Evolutionary conservation across 1,139 yeast species (phyloP).

Genomic region (Taiozyma sp.): DNA sequence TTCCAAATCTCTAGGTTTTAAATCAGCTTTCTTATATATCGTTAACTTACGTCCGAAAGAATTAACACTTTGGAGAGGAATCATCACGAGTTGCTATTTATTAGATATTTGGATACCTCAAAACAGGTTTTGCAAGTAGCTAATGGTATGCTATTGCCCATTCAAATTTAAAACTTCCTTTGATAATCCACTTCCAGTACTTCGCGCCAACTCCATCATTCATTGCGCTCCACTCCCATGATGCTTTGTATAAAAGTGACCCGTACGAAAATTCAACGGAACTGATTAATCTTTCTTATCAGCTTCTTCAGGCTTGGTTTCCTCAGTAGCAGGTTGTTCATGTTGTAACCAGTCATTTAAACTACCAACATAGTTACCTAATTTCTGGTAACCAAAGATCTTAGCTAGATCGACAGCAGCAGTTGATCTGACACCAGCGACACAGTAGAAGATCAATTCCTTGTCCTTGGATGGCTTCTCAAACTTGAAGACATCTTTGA

Average conservation of each 20-base stretch:
- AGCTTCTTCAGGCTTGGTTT: neutral
- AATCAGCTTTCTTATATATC: too few species aligned
- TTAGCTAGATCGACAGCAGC: conserved; percentile 91
- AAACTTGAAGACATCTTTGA: conserved; percentile 76
- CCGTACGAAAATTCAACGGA: neutral
- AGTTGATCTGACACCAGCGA: conserved; percentile 87
- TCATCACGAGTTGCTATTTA: too few species aligned
- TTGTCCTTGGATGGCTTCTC: conserved; percentile 70
- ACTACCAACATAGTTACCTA: conserved; percentile 80
- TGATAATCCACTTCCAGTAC: too few species aligned
- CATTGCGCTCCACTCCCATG: neutral
- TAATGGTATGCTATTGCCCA: too few species aligned
- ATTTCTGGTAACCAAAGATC: conserved; percentile 78
- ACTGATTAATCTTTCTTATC: neutral
- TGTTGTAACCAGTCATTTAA: conserved; percentile 72
- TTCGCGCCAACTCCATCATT: neutral
- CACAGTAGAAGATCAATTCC: conserved; percentile 85
- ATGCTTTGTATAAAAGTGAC: neutral
- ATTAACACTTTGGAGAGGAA: too few species aligned
- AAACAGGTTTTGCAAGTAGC: too few species aligned
- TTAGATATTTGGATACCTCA: too few species aligned
- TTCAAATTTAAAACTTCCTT: too few species aligned
- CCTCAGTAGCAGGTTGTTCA: conserved; percentile 8
- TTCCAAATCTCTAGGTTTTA: too few species aligned
- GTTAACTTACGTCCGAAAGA: too few species aligned